Evolutionary conservation across 805 yeast genomes (phyloP).

Genomic region (Candida manassasensis): DNA sequence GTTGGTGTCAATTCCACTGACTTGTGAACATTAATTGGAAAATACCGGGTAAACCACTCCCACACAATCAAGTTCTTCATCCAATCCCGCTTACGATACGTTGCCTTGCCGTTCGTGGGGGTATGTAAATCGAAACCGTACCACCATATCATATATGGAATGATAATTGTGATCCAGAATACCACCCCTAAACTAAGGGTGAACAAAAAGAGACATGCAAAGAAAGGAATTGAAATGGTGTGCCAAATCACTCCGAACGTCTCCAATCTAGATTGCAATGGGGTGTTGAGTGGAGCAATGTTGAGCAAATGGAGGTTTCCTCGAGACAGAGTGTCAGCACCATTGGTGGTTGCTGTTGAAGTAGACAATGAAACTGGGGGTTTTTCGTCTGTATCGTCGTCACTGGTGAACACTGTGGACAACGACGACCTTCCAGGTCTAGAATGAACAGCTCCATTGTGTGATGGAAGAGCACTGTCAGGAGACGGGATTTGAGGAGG

Average conservation of each 20-base stretch:
- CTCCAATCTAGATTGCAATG: conserved; percentile 54
- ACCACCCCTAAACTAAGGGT: conserved; percentile 48
- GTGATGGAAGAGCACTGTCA: not conserved
- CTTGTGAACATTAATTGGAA: conserved; percentile 71
- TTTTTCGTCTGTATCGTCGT: not conserved
- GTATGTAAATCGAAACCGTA: conserved; percentile 58
- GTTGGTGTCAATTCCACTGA: conserved; percentile 72
- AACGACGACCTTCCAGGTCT: not conserved
- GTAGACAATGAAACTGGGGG: not conserved
- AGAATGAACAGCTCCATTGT: too few species aligned
- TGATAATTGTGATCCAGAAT: conserved; percentile 62
- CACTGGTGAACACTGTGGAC: not conserved
- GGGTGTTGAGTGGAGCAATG: conserved; percentile 55
- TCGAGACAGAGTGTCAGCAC: too few species aligned
- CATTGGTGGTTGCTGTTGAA: not conserved
- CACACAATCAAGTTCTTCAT: conserved; percentile 58
- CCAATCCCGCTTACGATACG: conserved; percentile 50
- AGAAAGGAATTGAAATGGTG: conserved; percentile 60
- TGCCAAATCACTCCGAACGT: conserved; percentile 72
- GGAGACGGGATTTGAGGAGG: not conserved
- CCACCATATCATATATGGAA: conserved; percentile 56
- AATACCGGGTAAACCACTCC: conserved; percentile 71
- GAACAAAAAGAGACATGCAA: conserved; percentile 48
- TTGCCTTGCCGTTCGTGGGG: conserved; percentile 69
- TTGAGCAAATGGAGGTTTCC: conserved; percentile 21